These are phyloP conservation scores for Calonectria fujianensis DNA, from an alignment of 2,329 filamentous ascomycete genomes.

Conservation along the genomic window DNA sequence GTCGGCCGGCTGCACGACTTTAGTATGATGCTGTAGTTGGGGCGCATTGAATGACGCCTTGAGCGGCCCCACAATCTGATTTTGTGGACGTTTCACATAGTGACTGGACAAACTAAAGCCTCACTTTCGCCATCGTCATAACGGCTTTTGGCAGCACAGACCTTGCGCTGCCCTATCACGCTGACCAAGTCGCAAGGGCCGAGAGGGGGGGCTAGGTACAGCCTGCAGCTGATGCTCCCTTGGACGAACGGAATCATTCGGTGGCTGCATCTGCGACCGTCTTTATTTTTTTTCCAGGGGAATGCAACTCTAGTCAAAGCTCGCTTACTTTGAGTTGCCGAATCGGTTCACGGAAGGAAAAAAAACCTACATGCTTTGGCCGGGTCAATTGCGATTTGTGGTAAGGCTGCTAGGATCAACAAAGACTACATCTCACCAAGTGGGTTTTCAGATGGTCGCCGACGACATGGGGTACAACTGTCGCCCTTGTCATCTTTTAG, in stretches of 20 bases:
- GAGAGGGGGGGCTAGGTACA: background rate
- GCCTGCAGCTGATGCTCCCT: no score
- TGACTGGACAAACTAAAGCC: conserved; percentile 1
- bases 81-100: conserved; percentile 12
- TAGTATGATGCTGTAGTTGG: background rate
- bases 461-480: background rate
- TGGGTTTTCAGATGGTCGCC: conserved; percentile 29
- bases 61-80: conserved; percentile 2
- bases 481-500: conserved; percentile 15
- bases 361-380: background rate
- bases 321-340: background rate
- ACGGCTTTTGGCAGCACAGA: background rate
- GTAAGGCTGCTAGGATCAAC: conserved; percentile 5
- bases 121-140: background rate
- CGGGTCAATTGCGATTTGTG: conserved; percentile 20
- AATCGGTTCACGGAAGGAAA: background rate
- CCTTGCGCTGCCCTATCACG: background rate
- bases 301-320: background rate
- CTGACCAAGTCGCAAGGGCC: background rate
- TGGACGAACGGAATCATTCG: background rate
- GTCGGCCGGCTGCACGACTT: background rate
- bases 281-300: conserved; percentile 1
- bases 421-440: conserved; percentile 12
- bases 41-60: conserved; percentile 1
- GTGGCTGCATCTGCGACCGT: conserved; percentile 1